A percentile compares a stretch with the other conserved stretches of the same genome.
phyloP scores from a whole-genome alignment of 2,329 filamentous ascomycete genomes.

The Penicillium janthinellum region DNA sequence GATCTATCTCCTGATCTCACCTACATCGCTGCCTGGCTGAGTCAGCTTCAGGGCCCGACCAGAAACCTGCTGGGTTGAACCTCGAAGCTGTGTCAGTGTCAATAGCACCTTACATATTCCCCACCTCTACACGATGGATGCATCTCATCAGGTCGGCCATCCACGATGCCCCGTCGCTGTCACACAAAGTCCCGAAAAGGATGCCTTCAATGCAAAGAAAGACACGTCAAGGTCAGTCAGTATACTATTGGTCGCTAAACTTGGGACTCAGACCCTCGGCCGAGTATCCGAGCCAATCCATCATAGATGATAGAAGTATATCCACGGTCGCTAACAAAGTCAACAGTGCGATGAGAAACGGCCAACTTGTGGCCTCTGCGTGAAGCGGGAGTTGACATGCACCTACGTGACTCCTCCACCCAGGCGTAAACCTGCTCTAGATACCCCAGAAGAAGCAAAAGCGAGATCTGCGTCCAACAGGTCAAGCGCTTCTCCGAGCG shows the following conservation, averaged over 20 bases:
- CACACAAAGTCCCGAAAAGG: slow-evolving; percentile 17
- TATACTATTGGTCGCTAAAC: background rate
- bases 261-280: background rate
- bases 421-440: slow-evolving; percentile 3
- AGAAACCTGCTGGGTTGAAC: background rate
- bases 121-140: background rate
- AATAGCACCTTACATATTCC: background rate
- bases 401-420: slow-evolving; percentile 11
- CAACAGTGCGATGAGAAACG: slow-evolving; percentile 12
- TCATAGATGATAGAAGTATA: background rate
- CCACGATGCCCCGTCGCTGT: slow-evolving; percentile 17
- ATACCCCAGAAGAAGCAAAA: background rate
- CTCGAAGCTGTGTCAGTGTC: background rate
- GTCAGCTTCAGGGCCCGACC: background rate
- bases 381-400: slow-evolving; percentile 10
- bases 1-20: no score
- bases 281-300: background rate
- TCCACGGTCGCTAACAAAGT: background rate
- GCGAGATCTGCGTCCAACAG: background rate
- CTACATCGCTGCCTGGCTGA: slow-evolving; percentile 1
- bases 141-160: background rate
- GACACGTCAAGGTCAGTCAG: slow-evolving; percentile 18
- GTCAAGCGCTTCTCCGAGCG: background rate
- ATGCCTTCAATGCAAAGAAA: slow-evolving; percentile 16
- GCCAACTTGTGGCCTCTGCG: slow-evolving; percentile 14